Evolutionary conservation across 495 filamentous ascomycete genomes (phyloP).

Genomic region (Hyaloscypha hepaticicola): DNA sequence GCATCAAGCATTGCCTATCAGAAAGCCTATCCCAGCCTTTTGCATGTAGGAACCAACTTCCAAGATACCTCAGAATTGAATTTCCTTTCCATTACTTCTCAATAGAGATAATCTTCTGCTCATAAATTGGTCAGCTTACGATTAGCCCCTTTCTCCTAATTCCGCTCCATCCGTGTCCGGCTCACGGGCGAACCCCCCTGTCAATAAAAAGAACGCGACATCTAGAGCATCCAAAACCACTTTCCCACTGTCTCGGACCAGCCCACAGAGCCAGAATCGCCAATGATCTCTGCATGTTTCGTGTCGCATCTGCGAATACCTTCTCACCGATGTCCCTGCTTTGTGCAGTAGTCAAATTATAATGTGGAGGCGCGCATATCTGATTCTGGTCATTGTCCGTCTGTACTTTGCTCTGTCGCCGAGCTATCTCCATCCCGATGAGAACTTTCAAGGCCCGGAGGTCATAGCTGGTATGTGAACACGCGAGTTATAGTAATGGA

Average conservation of each 20-base stretch:
- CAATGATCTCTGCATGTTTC: conserved; percentile 23
- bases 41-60: neutral
- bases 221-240: neutral
- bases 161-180: neutral
- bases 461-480: conserved; percentile 82
- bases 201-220: conserved; percentile 12
- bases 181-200: neutral
- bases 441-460: conserved; percentile 98
- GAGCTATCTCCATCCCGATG: conserved; percentile 96
- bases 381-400: conserved; percentile 80
- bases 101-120: neutral
- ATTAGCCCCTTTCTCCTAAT: neutral
- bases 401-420: conserved; percentile 92
- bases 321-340: conserved; percentile 26
- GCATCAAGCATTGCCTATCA: conserved; percentile 1
- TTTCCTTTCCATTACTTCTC: neutral
- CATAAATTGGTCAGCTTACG: neutral
- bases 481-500: neutral
- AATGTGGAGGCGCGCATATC: conserved; percentile 92
- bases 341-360: conserved; percentile 23
- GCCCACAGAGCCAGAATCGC: conserved; percentile 14
- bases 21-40: neutral
- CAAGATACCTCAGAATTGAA: neutral
- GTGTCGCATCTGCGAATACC: conserved; percentile 20
- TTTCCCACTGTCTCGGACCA: conserved; percentile 14